Conservation (phyloP, 345 rosid genomes). For the Viola odorata region DNA sequence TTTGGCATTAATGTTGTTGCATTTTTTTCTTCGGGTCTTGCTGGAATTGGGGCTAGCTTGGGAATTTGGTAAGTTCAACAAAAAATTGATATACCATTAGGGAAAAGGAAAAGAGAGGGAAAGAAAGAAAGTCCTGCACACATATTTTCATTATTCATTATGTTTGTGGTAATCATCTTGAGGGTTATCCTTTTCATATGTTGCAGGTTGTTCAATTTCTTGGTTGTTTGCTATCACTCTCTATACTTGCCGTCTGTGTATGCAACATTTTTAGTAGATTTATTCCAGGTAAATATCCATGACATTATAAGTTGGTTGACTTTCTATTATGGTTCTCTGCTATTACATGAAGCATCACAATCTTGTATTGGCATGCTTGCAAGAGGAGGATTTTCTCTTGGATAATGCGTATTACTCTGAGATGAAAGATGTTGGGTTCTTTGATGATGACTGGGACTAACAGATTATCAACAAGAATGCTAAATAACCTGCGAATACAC, state of each 20-base stretch:
- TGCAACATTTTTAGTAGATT: conserved; percentile 36
- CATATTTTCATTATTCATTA: neutral
- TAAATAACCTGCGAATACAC: too few species aligned
- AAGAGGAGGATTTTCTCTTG: conserved; percentile 39
- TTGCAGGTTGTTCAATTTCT: conserved; percentile 36
- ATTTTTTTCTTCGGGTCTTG: conserved; percentile 28
- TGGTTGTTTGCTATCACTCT: conserved; percentile 26
- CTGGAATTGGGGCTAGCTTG: conserved; percentile 32
- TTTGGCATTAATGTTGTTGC: conserved; percentile 19
- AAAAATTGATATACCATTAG: too few species aligned
- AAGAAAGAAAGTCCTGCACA: neutral
- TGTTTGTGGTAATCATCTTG: too few species aligned
- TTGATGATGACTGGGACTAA: conserved; percentile 41
- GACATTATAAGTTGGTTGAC: neutral
- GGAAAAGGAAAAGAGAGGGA: too few species aligned
- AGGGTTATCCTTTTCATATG: conserved; percentile 3
- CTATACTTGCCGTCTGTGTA: conserved; percentile 37
- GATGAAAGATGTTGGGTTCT: conserved; percentile 49
- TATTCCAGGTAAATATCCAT: conserved; percentile 32
- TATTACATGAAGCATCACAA: neutral
- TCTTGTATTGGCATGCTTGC: neutral
- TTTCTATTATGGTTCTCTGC: neutral
- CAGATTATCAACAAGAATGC: too few species aligned
- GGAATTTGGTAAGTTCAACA: conserved; percentile 31
- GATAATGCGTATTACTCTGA: conserved; percentile 45